Conservation (phyloP, 1,139 yeast species). For the Scheffersomyces cryptocercus region DNA sequence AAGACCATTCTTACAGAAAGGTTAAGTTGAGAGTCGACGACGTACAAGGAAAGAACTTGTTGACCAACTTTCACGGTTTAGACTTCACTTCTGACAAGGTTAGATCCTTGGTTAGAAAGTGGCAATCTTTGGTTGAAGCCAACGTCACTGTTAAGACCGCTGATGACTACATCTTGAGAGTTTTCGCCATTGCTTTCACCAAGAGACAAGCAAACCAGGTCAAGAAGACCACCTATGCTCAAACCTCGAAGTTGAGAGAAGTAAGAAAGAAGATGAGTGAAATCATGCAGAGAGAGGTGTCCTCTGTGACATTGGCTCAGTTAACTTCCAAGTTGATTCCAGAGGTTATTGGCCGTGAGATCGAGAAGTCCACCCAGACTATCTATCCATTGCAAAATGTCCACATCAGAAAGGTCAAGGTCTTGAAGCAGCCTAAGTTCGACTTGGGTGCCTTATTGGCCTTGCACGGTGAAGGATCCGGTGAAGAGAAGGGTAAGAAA, state of each 20-base stretch:
- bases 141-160: constrained; percentile 53
- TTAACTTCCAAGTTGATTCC: constrained; percentile 54
- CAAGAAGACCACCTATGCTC: constrained; percentile 53
- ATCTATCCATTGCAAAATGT: constrained; percentile 55
- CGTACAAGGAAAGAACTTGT: constrained; percentile 55
- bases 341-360: constrained; percentile 55
- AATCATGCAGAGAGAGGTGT: constrained; percentile 54
- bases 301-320: constrained; percentile 52
- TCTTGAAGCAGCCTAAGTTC: constrained; percentile 54
- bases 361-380: constrained; percentile 53
- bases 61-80: constrained; percentile 56
- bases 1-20: constrained; percentile 55
- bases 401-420: constrained; percentile 55
- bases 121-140: constrained; percentile 57
- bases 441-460: constrained; percentile 53
- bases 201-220: constrained; percentile 55
- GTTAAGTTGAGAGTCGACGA: constrained; percentile 55
- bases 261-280: constrained; percentile 53
- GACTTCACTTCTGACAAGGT: constrained; percentile 53
- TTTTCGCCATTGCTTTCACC: constrained; percentile 55
- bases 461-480: constrained; percentile 52
- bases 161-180: constrained; percentile 52
- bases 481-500: constrained; percentile 56
- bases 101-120: constrained; percentile 54
- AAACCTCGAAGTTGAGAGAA: constrained; percentile 52